Conservation (phyloP, 768 basidiomycete genomes). For the Ramaria rubella region DNA sequence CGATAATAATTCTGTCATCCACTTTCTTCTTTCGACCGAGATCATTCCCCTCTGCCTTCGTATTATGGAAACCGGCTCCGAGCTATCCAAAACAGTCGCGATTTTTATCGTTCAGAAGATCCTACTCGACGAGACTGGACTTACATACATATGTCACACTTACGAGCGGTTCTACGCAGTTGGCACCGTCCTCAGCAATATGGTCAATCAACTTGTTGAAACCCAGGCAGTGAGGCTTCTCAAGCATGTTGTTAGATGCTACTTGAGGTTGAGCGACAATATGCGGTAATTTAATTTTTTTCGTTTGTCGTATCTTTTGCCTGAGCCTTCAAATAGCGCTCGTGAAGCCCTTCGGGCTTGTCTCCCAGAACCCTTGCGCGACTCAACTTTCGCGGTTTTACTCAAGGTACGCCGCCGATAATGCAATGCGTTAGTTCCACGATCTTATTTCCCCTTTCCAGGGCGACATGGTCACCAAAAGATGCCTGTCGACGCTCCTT, state of each 20-base stretch:
- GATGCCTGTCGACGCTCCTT: slow-evolving; percentile 83
- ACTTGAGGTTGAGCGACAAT: slow-evolving; percentile 93
- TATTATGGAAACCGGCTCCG: slow-evolving; percentile 99
- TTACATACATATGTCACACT: slow-evolving; percentile 99
- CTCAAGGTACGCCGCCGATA: slow-evolving; percentile 56
- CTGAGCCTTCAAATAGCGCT: slow-evolving; percentile 46
- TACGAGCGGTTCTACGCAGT: slow-evolving; percentile 99
- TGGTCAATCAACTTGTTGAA: slow-evolving; percentile 97
- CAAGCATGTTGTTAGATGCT: slow-evolving; percentile 98
- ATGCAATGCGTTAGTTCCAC: not conserved
- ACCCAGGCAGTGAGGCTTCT: slow-evolving; percentile 93
- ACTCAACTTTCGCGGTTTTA: slow-evolving; percentile 85
- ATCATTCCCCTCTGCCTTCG: slow-evolving; percentile 98
- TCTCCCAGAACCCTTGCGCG: slow-evolving; percentile 89
- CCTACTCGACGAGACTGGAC: slow-evolving; percentile 91
- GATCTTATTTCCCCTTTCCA: slow-evolving; percentile 28
- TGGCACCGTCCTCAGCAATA: slow-evolving; percentile 95
- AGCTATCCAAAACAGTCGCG: slow-evolving; percentile 96
- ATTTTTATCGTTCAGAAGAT: slow-evolving; percentile 99
- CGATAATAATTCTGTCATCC: slow-evolving; percentile 97
- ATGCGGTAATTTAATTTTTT: slow-evolving; percentile 54
- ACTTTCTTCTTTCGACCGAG: slow-evolving; percentile 97
- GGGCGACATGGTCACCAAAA: slow-evolving; percentile 98
- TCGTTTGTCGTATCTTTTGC: not conserved
- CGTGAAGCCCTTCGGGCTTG: slow-evolving; percentile 94